phyloP scores from a whole-genome alignment of 169 alveolate genomes.

The Plasmodium fragile region DNA sequence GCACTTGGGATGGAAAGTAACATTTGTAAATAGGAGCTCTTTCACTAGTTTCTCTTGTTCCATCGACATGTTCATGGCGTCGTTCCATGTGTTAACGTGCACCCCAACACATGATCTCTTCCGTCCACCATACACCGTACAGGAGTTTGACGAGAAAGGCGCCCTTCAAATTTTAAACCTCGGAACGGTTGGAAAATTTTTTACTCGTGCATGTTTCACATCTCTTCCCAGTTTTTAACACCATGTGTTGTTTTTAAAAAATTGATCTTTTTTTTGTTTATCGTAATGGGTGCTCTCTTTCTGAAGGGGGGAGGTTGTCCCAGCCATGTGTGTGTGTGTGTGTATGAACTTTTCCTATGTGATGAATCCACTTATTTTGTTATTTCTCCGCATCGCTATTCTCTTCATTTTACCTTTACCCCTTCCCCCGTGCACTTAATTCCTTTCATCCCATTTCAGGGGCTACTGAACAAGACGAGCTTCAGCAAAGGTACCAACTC shows the following conservation, averaged over 20 bases:
- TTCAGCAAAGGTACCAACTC: background rate
- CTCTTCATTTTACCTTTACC: background rate
- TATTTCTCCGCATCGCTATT: background rate
- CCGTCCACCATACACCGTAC: background rate
- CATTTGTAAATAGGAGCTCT: background rate
- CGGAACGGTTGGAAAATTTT: slow-evolving; percentile 28
- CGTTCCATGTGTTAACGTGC: background rate
- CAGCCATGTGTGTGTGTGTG: background rate
- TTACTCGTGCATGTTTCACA: background rate
- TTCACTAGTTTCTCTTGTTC: background rate
- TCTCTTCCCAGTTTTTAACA: background rate
- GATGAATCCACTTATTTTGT: background rate
- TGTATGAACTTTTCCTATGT: background rate
- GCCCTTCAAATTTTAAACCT: slow-evolving; percentile 49
- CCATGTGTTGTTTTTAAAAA: background rate
- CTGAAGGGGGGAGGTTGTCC: background rate
- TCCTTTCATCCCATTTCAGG: background rate
- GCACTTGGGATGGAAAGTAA: background rate
- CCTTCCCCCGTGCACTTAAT: background rate
- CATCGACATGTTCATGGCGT: background rate
- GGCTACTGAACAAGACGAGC: background rate
- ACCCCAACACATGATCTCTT: background rate
- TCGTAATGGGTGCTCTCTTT: background rate
- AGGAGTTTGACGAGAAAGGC: slow-evolving; percentile 40
- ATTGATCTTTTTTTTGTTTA: background rate